These are phyloP conservation scores for Hypoxylon subgilvum DNA, from an alignment of 495 filamentous ascomycete species.

Conservation along the genomic window DNA sequence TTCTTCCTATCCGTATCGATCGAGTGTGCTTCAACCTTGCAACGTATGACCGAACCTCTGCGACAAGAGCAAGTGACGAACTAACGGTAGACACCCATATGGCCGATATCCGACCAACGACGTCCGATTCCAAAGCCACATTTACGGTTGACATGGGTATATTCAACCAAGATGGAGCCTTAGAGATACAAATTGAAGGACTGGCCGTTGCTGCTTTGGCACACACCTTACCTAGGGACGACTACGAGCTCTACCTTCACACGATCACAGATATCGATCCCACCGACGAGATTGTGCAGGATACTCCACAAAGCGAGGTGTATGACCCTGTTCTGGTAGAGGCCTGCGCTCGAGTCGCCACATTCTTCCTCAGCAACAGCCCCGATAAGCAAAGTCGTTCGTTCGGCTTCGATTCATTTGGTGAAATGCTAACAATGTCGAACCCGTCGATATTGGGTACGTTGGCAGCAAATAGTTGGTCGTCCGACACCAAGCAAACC, in stretches of 20 bases:
- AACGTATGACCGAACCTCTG: slow-evolving; percentile 26
- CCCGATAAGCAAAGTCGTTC: neutral
- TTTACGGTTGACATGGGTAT: slow-evolving; percentile 49
- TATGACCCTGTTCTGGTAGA: slow-evolving; percentile 40
- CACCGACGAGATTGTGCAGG: slow-evolving; percentile 45
- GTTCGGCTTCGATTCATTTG: neutral
- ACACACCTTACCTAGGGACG: slow-evolving; percentile 47
- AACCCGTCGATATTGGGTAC: slow-evolving; percentile 17
- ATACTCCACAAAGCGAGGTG: neutral
- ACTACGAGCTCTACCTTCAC: slow-evolving; percentile 53
- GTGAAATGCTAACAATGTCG: slow-evolving; percentile 1
- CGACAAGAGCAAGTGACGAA: slow-evolving; percentile 14
- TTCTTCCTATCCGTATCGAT: slow-evolving; percentile 48
- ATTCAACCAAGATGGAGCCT: slow-evolving; percentile 41
- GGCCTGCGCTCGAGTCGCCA: slow-evolving; percentile 47
- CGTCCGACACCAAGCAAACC: slow-evolving; percentile 39
- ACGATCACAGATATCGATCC: slow-evolving; percentile 50
- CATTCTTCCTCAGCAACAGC: slow-evolving; percentile 33
- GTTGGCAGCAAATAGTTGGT: slow-evolving; percentile 29
- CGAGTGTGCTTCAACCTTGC: slow-evolving; percentile 49
- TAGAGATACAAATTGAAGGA: slow-evolving; percentile 51
- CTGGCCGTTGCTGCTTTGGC: slow-evolving; percentile 47
- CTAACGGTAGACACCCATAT: slow-evolving; percentile 48
- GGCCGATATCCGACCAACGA: slow-evolving; percentile 29
- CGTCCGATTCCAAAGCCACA: slow-evolving; percentile 34